These are phyloP conservation scores for Cokeromyces recurvatus DNA, from an alignment of 371 early-diverging fungal genomes.

Conservation along the genomic window DNA sequence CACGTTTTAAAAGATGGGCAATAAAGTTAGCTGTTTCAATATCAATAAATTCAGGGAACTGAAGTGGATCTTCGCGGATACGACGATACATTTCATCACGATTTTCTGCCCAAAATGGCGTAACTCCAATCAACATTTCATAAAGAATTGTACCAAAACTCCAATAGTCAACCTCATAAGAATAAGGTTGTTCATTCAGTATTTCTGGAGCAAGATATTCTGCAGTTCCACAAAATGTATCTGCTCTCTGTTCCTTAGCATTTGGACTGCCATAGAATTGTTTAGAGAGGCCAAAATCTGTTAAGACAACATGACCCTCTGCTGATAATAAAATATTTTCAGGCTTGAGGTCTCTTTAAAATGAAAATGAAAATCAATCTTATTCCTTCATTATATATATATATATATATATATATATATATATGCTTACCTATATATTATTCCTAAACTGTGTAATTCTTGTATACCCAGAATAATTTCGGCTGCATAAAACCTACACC, in stretches of 20 bases:
- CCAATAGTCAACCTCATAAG: slow-evolving; percentile 95
- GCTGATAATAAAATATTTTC: slow-evolving; percentile 83
- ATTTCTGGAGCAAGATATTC: slow-evolving; percentile 93
- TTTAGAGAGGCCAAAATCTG: slow-evolving; percentile 86
- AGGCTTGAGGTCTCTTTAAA: slow-evolving; percentile 72
- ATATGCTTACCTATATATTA: slow-evolving; percentile 86
- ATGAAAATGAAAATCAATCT: not conserved
- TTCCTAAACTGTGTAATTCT: slow-evolving; percentile 81
- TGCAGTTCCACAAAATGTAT: slow-evolving; percentile 94
- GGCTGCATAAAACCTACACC: slow-evolving; percentile 70
- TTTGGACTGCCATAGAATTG: slow-evolving; percentile 42
- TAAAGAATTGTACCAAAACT: slow-evolving; percentile 90
- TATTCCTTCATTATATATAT: not conserved
- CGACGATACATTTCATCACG: slow-evolving; percentile 72
- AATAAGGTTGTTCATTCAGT: slow-evolving; percentile 73
- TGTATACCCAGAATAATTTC: slow-evolving; percentile 86
- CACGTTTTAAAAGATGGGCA: slow-evolving; percentile 59
- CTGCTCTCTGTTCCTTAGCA: slow-evolving; percentile 53
- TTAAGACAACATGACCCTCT: slow-evolving; percentile 79
- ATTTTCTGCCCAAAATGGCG: slow-evolving; percentile 79
- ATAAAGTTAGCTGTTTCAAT: slow-evolving; percentile 52
- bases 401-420: not conserved
- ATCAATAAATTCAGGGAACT: slow-evolving; percentile 63
- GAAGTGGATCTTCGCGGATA: slow-evolving; percentile 66
- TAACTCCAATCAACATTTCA: slow-evolving; percentile 72